These are phyloP conservation scores for Berberis vulgaris DNA, from an alignment of 164 flowering plant genomes.

Conservation along the genomic window DNA sequence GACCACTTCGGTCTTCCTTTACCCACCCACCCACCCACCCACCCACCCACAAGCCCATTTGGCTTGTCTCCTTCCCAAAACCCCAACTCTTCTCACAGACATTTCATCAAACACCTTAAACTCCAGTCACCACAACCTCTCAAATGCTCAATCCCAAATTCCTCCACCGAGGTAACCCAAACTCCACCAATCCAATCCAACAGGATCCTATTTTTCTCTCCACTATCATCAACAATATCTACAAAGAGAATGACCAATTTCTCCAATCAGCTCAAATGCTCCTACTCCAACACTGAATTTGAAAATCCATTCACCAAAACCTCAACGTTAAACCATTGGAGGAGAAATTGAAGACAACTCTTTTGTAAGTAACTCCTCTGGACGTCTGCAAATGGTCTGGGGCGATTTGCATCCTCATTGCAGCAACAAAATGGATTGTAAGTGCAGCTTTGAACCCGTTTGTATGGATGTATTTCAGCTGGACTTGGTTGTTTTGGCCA, in stretches of 20 bases:
- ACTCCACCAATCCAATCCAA: not conserved
- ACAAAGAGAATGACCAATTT: slow-evolving; percentile 11
- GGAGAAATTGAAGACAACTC: slow-evolving; percentile 10
- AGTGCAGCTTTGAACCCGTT: slow-evolving; percentile 47
- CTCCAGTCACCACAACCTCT: not conserved
- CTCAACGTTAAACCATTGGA: slow-evolving; percentile 34
- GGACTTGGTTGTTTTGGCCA: slow-evolving; percentile 95
- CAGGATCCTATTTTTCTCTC: slow-evolving; percentile 1
- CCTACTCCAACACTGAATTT: slow-evolving; percentile 18
- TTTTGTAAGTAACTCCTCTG: slow-evolving; percentile 36
- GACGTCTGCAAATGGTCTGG: slow-evolving; percentile 54
- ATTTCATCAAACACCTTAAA: slow-evolving; percentile 31
- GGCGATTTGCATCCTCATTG: slow-evolving; percentile 34
- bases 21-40: slow-evolving; percentile 23
- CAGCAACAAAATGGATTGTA: slow-evolving; percentile 47
- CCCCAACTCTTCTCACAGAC: slow-evolving; percentile 24
- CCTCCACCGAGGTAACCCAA: not conserved
- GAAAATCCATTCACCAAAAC: slow-evolving; percentile 21
- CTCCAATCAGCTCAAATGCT: slow-evolving; percentile 22
- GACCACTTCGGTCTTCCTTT: slow-evolving; percentile 19
- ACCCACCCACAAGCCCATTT: slow-evolving; percentile 19
- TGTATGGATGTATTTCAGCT: slow-evolving; percentile 90
- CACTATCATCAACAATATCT: not conserved
- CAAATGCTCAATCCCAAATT: slow-evolving; percentile 5
- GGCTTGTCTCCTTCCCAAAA: slow-evolving; percentile 1